phyloP scores from a whole-genome alignment of 768 basidiomycete species.

The Agaricus blazei region DNA sequence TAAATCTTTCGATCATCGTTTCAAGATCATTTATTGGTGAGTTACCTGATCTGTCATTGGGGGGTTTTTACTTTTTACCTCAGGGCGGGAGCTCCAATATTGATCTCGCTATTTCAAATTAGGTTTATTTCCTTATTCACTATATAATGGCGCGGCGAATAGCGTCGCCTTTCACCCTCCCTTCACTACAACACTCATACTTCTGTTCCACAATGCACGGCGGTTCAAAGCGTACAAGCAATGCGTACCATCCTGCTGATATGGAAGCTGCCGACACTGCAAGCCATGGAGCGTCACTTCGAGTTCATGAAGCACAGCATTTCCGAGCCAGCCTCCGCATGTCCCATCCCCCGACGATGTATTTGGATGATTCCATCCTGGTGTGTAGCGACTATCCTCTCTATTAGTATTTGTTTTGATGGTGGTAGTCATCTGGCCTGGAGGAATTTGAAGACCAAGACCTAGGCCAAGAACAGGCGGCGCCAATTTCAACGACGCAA shows the following conservation, averaged over 20 bases:
- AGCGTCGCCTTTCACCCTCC: neutral
- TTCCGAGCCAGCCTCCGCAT: neutral
- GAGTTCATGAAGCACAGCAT: neutral
- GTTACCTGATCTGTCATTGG: conserved; percentile 1
- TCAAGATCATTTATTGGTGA: conserved; percentile 4
- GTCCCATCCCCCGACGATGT: neutral
- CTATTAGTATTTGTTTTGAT: neutral
- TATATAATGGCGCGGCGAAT: neutral
- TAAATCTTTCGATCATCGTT: conserved; percentile 1
- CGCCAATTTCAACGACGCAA: too few relatives aligned
- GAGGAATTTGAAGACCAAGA: neutral
- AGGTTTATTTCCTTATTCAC: neutral
- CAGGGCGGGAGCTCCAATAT: conserved; percentile 9
- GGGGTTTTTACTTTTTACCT: neutral
- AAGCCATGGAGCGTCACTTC: too few relatives aligned
- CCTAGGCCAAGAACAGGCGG: neutral
- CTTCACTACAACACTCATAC: neutral
- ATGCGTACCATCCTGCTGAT: neutral
- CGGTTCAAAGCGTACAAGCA: neutral
- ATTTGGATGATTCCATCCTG: neutral
- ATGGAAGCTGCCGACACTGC: neutral
- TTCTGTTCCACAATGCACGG: neutral
- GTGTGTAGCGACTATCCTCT: neutral
- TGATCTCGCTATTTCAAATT: conserved; percentile 2
- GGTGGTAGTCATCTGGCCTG: neutral